Base-by-base conservation (phyloP, 2,329 filamentous ascomycete species). In the Penicillium sp. region DNA sequence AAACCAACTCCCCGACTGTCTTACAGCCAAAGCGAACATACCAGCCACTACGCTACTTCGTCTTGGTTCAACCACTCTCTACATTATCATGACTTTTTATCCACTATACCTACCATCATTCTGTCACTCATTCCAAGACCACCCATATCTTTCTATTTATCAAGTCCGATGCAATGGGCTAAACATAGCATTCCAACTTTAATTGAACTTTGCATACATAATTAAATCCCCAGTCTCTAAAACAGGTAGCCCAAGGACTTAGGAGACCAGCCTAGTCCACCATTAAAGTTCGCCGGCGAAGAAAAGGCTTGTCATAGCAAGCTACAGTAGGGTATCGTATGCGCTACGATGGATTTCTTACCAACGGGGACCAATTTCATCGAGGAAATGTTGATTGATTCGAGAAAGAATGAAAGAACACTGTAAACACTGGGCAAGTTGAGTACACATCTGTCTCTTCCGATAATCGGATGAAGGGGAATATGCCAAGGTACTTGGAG, bases 221-320 rank as follows among this genome's bases (percentile, higher is more conserved):
- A 52, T 58, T 4, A 37, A 46, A 34, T 58, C 52, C 44, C 44
- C 52, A 3, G 51, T 10, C 10, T 44, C 44, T 34, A 48, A 55
- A 52, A 60, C 58, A 16, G 58, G 58, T 28, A 55, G 55, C 16
- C 43, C 19, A 58, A 52, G 10, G 56, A 42, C 47, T 65, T 63
- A 2, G 62, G 63, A 24, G 63, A 62, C 63, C 63, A 66, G 2
- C 33, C 54, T 46, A 51, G 51, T 13, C 40, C 55, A 51, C 51
- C 50, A 34, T 54, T 37, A 44, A 58, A 50, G 18, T 14, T n/a
- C n/a, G n/a, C n/a, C n/a, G n/a, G n/a, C n/a, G n/a, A n/a, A n/a
- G n/a, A n/a, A n/a, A n/a, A n/a, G n/a, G n/a, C n/a, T n/a, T n/a
- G n/a, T n/a, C n/a, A n/a, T n/a, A n/a, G n/a, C n/a, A n/a, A n/a